Evolutionary conservation across 176 grass and related monocot genomes (phyloP).

Genomic region (Dendrocalamus sinicus): DNA sequence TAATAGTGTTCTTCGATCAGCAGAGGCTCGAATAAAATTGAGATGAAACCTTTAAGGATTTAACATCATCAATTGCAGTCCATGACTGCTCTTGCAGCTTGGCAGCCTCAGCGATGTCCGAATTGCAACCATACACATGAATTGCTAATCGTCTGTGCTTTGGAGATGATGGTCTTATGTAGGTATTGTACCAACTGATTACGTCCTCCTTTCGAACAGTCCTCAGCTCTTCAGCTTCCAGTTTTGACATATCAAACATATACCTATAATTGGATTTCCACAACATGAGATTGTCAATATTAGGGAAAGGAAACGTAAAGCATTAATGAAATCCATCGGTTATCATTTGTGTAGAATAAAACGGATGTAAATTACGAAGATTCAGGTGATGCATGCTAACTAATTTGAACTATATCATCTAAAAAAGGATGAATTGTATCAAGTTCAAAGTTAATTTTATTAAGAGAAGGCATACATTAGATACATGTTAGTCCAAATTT

Average conservation of each 20-base stretch:
- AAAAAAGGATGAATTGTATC: not conserved
- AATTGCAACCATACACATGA: constrained; percentile 86
- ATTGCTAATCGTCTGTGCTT: constrained; percentile 70
- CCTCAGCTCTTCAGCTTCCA: constrained; percentile 92
- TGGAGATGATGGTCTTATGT: constrained; percentile 64
- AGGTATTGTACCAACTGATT: constrained; percentile 76
- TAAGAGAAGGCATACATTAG: not conserved
- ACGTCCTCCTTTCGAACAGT: constrained; percentile 82
- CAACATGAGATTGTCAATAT: constrained; percentile 7
- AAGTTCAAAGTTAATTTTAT: not conserved
- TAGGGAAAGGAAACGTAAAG: not conserved
- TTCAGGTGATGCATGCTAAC: not conserved
- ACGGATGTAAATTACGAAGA: not conserved
- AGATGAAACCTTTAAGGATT: constrained; percentile 66
- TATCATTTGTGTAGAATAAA: not conserved
- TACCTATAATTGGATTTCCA: constrained; percentile 53
- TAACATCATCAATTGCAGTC: constrained; percentile 62
- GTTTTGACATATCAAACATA: constrained; percentile 80
- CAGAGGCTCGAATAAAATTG: constrained; percentile 87
- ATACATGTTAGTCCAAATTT: constrained; percentile 4
- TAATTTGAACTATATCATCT: not conserved
- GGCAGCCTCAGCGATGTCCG: constrained; percentile 54
- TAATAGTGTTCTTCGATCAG: constrained; percentile 40
- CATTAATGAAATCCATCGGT: not conserved
- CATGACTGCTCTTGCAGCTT: constrained; percentile 70